Evolutionary conservation across 306 rosid genomes (phyloP).

Genomic region (Vigna hirtella): DNA sequence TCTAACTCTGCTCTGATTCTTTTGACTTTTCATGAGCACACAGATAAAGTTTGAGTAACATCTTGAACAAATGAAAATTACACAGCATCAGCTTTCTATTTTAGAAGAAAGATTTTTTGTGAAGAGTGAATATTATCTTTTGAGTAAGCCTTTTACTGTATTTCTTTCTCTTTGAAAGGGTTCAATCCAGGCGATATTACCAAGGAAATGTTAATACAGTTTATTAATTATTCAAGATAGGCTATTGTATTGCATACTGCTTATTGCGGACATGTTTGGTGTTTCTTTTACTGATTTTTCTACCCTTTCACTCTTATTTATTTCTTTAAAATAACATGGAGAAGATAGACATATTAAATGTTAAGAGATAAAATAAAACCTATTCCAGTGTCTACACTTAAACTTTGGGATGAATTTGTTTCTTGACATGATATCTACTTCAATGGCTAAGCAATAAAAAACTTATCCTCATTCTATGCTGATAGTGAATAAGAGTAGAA

Average conservation of each 20-base stretch:
- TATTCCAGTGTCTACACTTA: not conserved
- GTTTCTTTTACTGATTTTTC: conserved; percentile 1
- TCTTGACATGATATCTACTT: not conserved
- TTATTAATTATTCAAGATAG: not conserved
- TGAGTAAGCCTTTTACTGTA: not conserved
- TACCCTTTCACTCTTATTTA: not conserved
- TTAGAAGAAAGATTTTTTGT: not conserved
- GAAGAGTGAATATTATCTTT: not conserved
- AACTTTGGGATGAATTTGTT: not conserved
- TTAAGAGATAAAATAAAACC: not conserved
- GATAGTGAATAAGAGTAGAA: not conserved
- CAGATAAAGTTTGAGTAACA: not conserved
- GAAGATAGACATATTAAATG: not conserved
- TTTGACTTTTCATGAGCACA: not conserved
- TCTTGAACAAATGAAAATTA: conserved; percentile 23
- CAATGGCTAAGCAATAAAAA: not conserved
- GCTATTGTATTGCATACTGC: not conserved
- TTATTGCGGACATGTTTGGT: not conserved
- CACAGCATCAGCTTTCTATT: conserved; percentile 26
- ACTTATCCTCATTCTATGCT: not conserved
- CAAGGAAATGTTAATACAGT: not conserved
- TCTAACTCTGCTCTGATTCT: conserved; percentile 23
- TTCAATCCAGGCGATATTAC: conserved; percentile 4
- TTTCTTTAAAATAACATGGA: not conserved
- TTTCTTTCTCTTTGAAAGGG: not conserved